phyloP scores from a whole-genome alignment of 2,329 filamentous ascomycete species.

The Aspergillus udagawae region DNA sequence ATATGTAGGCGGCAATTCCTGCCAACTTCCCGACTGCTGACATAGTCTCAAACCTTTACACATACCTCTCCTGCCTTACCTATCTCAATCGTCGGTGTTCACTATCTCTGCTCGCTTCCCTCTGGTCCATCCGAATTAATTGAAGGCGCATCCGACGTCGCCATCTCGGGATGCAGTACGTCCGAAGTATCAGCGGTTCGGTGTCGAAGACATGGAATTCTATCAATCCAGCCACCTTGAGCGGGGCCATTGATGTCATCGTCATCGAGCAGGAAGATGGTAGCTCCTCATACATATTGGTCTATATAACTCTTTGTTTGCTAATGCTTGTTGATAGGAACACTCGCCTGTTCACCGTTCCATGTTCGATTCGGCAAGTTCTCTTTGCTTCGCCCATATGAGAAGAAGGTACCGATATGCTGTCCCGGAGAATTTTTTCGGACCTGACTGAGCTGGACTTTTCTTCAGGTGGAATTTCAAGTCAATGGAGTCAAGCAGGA shows the following conservation, averaged over 20 bases:
- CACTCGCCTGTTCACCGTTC: slow-evolving; percentile 88
- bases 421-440: neutral
- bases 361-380: slow-evolving; percentile 99
- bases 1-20: slow-evolving; percentile 30
- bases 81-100: slow-evolving; percentile 5
- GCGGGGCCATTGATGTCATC: slow-evolving; percentile 97
- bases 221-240: slow-evolving; percentile 95
- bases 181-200: slow-evolving; percentile 87
- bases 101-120: slow-evolving; percentile 4
- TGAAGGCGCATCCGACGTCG: slow-evolving; percentile 14
- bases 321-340: slow-evolving; percentile 38
- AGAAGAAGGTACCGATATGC: slow-evolving; percentile 68
- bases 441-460: slow-evolving; percentile 12
- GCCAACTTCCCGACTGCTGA: slow-evolving; percentile 15
- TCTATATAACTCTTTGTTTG: neutral
- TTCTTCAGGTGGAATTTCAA: slow-evolving; percentile 74
- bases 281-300: slow-evolving; percentile 29
- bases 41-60: slow-evolving; percentile 3
- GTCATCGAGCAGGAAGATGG: slow-evolving; percentile 96
- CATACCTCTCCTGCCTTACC: slow-evolving; percentile 4
- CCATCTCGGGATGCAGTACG: slow-evolving; percentile 79
- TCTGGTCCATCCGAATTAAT: neutral
- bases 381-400: slow-evolving; percentile 85
- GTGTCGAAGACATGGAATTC: slow-evolving; percentile 99
- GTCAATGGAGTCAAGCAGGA: slow-evolving; percentile 91